These are phyloP conservation scores for Bipolaris bicolor DNA, from an alignment of 2,329 filamentous ascomycete species.

Conservation along the genomic window DNA sequence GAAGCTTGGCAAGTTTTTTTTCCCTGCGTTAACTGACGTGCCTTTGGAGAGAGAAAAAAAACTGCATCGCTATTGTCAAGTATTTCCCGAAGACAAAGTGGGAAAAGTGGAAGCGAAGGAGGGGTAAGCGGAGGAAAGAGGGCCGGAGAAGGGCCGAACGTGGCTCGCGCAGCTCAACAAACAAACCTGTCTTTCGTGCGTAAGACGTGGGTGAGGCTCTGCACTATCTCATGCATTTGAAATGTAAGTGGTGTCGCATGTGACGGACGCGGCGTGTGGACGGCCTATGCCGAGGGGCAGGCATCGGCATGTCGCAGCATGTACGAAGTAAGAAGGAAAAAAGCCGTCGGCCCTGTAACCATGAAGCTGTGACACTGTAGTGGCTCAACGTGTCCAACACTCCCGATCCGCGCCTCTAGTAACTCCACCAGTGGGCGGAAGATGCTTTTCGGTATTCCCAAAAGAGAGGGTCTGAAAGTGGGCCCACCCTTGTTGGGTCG, in stretches of 20 bases:
- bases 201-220: slow-evolving; percentile 14
- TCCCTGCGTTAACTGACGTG: slow-evolving; percentile 4
- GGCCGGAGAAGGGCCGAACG: slow-evolving; percentile 15
- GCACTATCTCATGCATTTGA: slow-evolving; percentile 3
- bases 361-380: slow-evolving; percentile 7
- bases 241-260: slow-evolving; percentile 7
- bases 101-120: slow-evolving; percentile 15
- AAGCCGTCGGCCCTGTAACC: slow-evolving; percentile 4
- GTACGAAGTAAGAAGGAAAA: not conserved
- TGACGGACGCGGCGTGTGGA: slow-evolving; percentile 6
- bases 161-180: slow-evolving; percentile 21
- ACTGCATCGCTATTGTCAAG: slow-evolving; percentile 2
- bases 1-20: slow-evolving; percentile 7
- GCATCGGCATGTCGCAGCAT: slow-evolving; percentile 18
- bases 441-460: slow-evolving; percentile 4
- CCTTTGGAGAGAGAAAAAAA: not conserved
- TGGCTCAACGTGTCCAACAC: slow-evolving; percentile 9
- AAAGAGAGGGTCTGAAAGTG: slow-evolving; percentile 13
- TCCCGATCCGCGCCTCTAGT: slow-evolving; percentile 6
- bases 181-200: slow-evolving; percentile 9
- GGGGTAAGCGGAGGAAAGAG: slow-evolving; percentile 19
- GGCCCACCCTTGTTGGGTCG: slow-evolving; percentile 19
- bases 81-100: slow-evolving; percentile 11
- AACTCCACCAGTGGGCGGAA: slow-evolving; percentile 14
- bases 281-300: slow-evolving; percentile 9